Percentiles rank a stretch among this genome's conserved stretches.
Evolutionary conservation across 2,329 filamentous ascomycete genomes (phyloP).

Genomic region (Chaetomium olivaceum): DNA sequence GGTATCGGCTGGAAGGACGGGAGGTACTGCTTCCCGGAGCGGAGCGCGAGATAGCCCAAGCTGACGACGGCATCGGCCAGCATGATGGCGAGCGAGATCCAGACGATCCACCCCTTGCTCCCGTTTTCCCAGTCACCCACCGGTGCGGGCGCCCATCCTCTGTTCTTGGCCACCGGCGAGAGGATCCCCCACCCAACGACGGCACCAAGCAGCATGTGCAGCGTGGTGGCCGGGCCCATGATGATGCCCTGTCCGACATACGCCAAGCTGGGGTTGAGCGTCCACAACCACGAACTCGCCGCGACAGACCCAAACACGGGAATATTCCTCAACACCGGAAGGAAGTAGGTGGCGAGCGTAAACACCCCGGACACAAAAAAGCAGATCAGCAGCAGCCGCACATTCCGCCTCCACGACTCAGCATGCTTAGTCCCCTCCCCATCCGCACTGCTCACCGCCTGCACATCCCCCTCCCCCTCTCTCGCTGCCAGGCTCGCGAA

Average conservation of each 20-base stretch:
- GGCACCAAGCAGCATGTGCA: constrained; percentile 93
- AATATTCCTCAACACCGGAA: constrained; percentile 80
- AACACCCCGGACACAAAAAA: constrained; percentile 63
- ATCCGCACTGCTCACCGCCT: constrained; percentile 33
- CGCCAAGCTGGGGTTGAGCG: constrained; percentile 91
- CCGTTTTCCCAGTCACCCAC: constrained; percentile 88
- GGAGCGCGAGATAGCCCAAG: constrained; percentile 73
- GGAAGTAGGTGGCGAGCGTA: constrained; percentile 86
- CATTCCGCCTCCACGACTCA: constrained; percentile 47
- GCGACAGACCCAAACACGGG: constrained; percentile 78
- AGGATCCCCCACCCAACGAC: constrained; percentile 87
- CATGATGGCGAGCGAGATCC: constrained; percentile 96
- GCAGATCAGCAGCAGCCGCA: constrained; percentile 56
- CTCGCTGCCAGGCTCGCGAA: constrained; percentile 36
- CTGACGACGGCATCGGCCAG: constrained; percentile 89
- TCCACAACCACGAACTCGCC: constrained; percentile 87
- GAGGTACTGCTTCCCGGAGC: constrained; percentile 35
- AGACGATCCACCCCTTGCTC: constrained; percentile 98
- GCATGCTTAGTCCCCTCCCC: constrained; percentile 37
- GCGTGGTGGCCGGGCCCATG: constrained; percentile 92
- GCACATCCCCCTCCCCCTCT: constrained; percentile 21
- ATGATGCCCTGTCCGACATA: constrained; percentile 98
- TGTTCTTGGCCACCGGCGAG: constrained; percentile 81
- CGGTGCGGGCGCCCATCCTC: constrained; percentile 85
- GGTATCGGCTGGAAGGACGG: constrained; percentile 13